These are phyloP conservation scores for Austroboletus festivus DNA, from an alignment of 768 basidiomycete species.

Conservation along the genomic window DNA sequence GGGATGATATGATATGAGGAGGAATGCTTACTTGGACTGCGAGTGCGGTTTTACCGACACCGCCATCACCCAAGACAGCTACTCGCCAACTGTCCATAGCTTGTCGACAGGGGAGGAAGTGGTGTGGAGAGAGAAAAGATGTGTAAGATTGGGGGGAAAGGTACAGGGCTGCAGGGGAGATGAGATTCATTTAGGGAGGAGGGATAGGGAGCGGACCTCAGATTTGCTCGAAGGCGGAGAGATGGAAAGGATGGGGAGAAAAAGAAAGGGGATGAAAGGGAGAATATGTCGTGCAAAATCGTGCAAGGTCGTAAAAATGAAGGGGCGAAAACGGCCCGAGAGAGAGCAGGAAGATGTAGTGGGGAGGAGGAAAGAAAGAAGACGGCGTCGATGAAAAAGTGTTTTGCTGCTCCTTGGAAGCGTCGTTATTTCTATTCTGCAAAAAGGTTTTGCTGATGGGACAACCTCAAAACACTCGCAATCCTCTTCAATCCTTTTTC, in stretches of 20 bases:
- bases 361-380: constrained; percentile 26
- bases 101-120: constrained; percentile 20
- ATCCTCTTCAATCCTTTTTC: constrained; percentile 14
- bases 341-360: constrained; percentile 24
- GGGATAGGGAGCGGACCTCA: constrained; percentile 27
- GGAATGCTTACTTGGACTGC: constrained; percentile 77
- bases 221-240: constrained; percentile 31
- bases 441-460: constrained; percentile 23
- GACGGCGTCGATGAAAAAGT: constrained; percentile 32
- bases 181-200: constrained; percentile 21
- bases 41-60: constrained; percentile 95
- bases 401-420: constrained; percentile 28
- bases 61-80: constrained; percentile 94
- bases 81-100: constrained; percentile 95
- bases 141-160: constrained; percentile 29
- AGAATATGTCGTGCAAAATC: constrained; percentile 64
- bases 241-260: constrained; percentile 28
- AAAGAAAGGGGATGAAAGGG: constrained; percentile 40
- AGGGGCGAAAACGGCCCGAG: constrained; percentile 29
- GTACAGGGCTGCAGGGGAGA: constrained; percentile 12
- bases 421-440: constrained; percentile 35
- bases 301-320: constrained; percentile 62
- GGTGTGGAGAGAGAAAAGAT: constrained; percentile 18
- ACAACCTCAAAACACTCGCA: constrained; percentile 8
- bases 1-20: not conserved